Percentiles rank a stretch among this genome's conserved stretches.
Conservation (phyloP, 306 rosid species). For the Prunus campanulata region DNA sequence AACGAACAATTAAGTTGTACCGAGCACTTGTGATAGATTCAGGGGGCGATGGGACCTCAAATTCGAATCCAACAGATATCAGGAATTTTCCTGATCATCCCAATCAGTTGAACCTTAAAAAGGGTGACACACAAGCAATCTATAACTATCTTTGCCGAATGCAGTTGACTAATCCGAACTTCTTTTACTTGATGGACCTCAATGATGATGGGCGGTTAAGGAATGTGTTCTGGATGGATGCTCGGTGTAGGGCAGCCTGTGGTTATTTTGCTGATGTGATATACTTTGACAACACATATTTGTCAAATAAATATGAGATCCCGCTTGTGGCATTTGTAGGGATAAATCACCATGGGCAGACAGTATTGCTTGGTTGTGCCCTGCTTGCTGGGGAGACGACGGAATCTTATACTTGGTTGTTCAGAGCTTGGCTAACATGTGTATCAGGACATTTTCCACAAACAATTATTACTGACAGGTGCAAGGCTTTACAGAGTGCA, state of each 20-base stretch:
- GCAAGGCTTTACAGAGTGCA: slow-evolving; percentile 65
- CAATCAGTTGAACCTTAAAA: slow-evolving; percentile 63
- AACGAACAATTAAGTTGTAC: slow-evolving; percentile 67
- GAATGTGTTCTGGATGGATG: slow-evolving; percentile 83
- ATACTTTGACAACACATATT: slow-evolving; percentile 66
- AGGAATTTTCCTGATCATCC: slow-evolving; percentile 35
- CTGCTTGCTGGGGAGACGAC: slow-evolving; percentile 75
- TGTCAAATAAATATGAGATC: slow-evolving; percentile 78
- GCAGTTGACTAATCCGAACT: slow-evolving; percentile 87
- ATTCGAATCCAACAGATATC: slow-evolving; percentile 39
- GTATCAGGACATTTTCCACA: slow-evolving; percentile 64
- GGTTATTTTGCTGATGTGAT: slow-evolving; percentile 75
- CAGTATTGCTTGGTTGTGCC: slow-evolving; percentile 83
- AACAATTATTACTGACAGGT: slow-evolving; percentile 79
- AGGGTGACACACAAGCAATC: slow-evolving; percentile 85
- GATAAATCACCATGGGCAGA: slow-evolving; percentile 81
- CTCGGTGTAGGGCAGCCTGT: slow-evolving; percentile 81
- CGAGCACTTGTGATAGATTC: slow-evolving; percentile 89
- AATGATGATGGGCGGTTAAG: slow-evolving; percentile 76
- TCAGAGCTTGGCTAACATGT: slow-evolving; percentile 76
- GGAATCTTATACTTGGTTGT: slow-evolving; percentile 79
- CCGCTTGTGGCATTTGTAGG: slow-evolving; percentile 93
- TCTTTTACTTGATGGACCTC: slow-evolving; percentile 92
- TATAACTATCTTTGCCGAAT: slow-evolving; percentile 87
- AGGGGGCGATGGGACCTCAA: slow-evolving; percentile 50